These are phyloP conservation scores for Wickerhamiella lipophila DNA, from an alignment of 805 yeast species.

Conservation along the genomic window DNA sequence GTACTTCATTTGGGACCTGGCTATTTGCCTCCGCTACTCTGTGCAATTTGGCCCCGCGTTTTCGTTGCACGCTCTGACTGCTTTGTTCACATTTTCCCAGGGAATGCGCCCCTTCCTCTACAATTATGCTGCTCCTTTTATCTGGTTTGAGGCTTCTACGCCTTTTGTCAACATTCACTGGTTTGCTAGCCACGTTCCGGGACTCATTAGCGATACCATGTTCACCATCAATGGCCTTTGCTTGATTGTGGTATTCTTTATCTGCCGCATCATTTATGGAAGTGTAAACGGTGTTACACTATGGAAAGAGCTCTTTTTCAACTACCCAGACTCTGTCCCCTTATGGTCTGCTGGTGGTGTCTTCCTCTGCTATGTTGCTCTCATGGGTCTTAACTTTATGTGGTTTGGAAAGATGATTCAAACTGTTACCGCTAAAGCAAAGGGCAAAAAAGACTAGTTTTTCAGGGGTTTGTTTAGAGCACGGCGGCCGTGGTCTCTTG, in stretches of 20 bases:
- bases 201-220: conserved; percentile 42
- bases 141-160: conserved; percentile 77
- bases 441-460: conserved; percentile 10
- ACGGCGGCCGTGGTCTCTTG: too few relatives aligned
- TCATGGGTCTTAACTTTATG: conserved; percentile 56
- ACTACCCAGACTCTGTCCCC: conserved; percentile 31
- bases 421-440: conserved; percentile 19
- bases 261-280: conserved; percentile 79
- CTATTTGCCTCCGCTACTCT: conserved; percentile 51
- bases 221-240: conserved; percentile 58
- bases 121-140: conserved; percentile 70
- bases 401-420: conserved; percentile 85
- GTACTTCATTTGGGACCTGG: conserved; percentile 83
- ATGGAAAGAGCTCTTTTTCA: conserved; percentile 27
- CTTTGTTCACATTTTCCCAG: conserved; percentile 56
- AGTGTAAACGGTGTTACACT: conserved; percentile 47
- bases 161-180: conserved; percentile 93
- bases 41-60: conserved; percentile 70
- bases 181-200: conserved; percentile 74
- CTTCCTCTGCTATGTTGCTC: conserved; percentile 44
- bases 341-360: conserved; percentile 37
- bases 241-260: conserved; percentile 58
- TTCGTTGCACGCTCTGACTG: conserved; percentile 70
- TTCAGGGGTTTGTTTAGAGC: too few relatives aligned
- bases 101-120: conserved; percentile 62